Percentiles rank a stretch among this genome's conserved stretches.
These are phyloP conservation scores for Epichloe coenophiala DNA, from an alignment of 2,329 filamentous ascomycete species.

Conservation along the genomic window DNA sequence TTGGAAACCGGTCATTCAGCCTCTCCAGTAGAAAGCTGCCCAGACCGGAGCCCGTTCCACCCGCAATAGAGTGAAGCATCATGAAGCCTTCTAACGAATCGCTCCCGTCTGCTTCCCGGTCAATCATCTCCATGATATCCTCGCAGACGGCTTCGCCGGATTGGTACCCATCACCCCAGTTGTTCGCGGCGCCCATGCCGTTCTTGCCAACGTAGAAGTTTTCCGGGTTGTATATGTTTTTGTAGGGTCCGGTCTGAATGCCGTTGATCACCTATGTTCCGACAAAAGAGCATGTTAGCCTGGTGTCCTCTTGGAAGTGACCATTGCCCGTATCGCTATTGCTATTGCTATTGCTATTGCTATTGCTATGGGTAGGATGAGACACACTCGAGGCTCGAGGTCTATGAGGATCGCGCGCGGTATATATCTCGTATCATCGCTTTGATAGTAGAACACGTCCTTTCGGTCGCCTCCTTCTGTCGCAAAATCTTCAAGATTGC, in stretches of 20 bases:
- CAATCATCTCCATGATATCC: constrained; percentile 99
- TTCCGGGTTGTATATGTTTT: constrained; percentile 98
- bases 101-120: constrained; percentile 93
- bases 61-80: constrained; percentile 95
- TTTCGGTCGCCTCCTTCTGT: constrained; percentile 96
- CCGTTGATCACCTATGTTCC: constrained; percentile 58
- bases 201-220: constrained; percentile 97
- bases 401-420: constrained; percentile 91
- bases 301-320: background rate
- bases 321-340: background rate
- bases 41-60: constrained; percentile 89
- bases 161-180: constrained; percentile 95
- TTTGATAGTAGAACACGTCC: constrained; percentile 99
- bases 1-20: constrained; percentile 93
- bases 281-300: background rate
- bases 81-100: constrained; percentile 98
- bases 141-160: constrained; percentile 86
- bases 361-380: background rate
- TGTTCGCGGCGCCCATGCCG: constrained; percentile 89
- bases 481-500: constrained; percentile 93
- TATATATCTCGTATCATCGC: constrained; percentile 96
- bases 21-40: constrained; percentile 90
- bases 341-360: too few species aligned
- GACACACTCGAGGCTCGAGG: constrained; percentile 70
- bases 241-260: constrained; percentile 88